A percentile compares a stretch with the other conserved stretches of the same genome.
Evolutionary conservation across 129 eudicot species (phyloP).

Genomic region (Helichrysum umbraculigerum): DNA sequence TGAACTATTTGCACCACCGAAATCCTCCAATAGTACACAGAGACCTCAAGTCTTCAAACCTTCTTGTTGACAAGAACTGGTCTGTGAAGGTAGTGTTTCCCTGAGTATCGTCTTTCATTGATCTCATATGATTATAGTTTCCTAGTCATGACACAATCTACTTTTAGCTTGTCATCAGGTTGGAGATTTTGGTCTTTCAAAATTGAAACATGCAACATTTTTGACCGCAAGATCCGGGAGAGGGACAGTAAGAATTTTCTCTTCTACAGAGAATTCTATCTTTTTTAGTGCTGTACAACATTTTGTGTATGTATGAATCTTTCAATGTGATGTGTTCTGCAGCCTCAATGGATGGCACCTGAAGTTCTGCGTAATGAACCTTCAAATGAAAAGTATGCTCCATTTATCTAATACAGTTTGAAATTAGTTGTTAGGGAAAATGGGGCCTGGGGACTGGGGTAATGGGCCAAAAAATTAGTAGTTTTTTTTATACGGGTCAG

Average conservation of each 20-base stretch:
- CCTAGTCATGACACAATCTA: conserved; percentile 9
- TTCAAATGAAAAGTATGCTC: conserved; percentile 82
- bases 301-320: neutral
- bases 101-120: conserved; percentile 2
- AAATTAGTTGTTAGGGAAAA: neutral
- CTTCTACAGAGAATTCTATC: neutral
- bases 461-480: neutral
- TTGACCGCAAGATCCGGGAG: conserved; percentile 78
- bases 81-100: conserved; percentile 66
- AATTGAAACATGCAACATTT: conserved; percentile 73
- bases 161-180: conserved; percentile 50
- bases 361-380: conserved; percentile 92
- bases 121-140: neutral
- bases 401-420: too few species aligned
- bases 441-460: neutral
- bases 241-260: conserved; percentile 66
- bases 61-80: conserved; percentile 86
- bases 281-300: neutral
- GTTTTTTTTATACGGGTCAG: neutral
- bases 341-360: conserved; percentile 99
- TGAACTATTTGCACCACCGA: conserved; percentile 93
- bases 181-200: conserved; percentile 91
- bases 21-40: conserved; percentile 91
- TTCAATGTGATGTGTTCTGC: conserved; percentile 35
- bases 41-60: conserved; percentile 88